These are phyloP conservation scores for Torulaspora quercuum DNA, from an alignment of 805 yeast species.

Conservation along the genomic window DNA sequence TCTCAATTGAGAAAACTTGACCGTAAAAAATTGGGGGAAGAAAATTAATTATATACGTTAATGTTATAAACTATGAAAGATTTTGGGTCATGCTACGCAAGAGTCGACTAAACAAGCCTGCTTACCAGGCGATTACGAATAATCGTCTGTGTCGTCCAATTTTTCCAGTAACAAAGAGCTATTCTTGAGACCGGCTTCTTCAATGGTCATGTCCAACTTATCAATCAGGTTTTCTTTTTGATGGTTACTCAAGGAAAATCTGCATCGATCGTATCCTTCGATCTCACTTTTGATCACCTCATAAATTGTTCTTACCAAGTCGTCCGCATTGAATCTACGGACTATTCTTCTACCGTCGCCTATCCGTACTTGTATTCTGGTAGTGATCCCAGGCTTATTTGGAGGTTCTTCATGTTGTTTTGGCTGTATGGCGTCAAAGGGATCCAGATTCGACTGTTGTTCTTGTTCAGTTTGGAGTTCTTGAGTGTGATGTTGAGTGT, in stretches of 20 bases:
- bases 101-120: no score
- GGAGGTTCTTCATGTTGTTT: conserved; percentile 61
- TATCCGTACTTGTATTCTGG: conserved; percentile 83
- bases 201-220: conserved; percentile 54
- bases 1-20: no score
- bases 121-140: no score
- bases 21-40: no score
- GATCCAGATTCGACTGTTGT: conserved; percentile 39
- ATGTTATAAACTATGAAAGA: no score
- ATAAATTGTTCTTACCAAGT: conserved; percentile 57
- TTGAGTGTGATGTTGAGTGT: conserved; percentile 6
- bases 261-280: conserved; percentile 39
- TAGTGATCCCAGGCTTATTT: conserved; percentile 48
- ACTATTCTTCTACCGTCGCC: conserved; percentile 84
- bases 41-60: no score
- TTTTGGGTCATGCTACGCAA: no score
- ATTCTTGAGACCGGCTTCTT: conserved; percentile 74
- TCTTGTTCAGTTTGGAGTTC: conserved; percentile 17
- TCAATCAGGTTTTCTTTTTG: conserved; percentile 57
- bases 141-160: conserved; percentile 23
- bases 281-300: conserved; percentile 63
- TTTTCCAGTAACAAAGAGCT: conserved; percentile 73
- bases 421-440: conserved; percentile 50
- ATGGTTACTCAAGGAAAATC: conserved; percentile 52
- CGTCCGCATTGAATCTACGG: conserved; percentile 57